A percentile compares a stretch with the other conserved stretches of the same genome.
Evolutionary conservation across 164 flowering plant species (phyloP).

Genomic region (Berberis thunbergii): DNA sequence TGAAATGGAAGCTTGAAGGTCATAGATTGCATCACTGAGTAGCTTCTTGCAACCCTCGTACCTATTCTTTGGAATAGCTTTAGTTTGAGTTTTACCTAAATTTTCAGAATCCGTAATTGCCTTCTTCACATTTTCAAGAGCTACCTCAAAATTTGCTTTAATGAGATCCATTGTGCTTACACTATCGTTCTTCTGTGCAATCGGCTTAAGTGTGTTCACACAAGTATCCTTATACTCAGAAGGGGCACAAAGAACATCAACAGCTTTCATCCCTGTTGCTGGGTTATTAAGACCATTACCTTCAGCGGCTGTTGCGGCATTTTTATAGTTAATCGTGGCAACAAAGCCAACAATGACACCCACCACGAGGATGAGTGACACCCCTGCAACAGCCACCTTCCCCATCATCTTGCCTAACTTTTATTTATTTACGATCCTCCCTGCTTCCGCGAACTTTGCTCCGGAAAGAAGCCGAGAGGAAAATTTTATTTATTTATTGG

Average conservation of each 20-base stretch:
- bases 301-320: neutral
- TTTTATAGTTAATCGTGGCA: constrained; percentile 6
- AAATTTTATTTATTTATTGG: neutral
- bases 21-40: constrained; percentile 26
- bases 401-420: constrained; percentile 1
- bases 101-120: constrained; percentile 10
- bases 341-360: constrained; percentile 29
- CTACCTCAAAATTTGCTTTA: constrained; percentile 22
- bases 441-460: neutral
- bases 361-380: constrained; percentile 33
- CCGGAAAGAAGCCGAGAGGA: neutral
- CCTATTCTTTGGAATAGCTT: constrained; percentile 19
- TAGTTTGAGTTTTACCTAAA: constrained; percentile 9
- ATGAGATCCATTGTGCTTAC: constrained; percentile 34
- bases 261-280: constrained; percentile 18
- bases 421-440: neutral
- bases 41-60: constrained; percentile 42
- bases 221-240: constrained; percentile 40
- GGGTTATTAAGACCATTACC: neutral
- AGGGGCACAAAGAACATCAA: constrained; percentile 29
- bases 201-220: constrained; percentile 17
- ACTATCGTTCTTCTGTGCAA: constrained; percentile 17
- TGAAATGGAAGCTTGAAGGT: constrained; percentile 31
- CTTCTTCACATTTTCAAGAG: constrained; percentile 20
- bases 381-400: constrained; percentile 9